Percentiles rank a stretch among this genome's conserved stretches.
These are phyloP conservation scores for Pythium utonaiense DNA, from an alignment of 352 stramenopile species.

Conservation along the genomic window DNA sequence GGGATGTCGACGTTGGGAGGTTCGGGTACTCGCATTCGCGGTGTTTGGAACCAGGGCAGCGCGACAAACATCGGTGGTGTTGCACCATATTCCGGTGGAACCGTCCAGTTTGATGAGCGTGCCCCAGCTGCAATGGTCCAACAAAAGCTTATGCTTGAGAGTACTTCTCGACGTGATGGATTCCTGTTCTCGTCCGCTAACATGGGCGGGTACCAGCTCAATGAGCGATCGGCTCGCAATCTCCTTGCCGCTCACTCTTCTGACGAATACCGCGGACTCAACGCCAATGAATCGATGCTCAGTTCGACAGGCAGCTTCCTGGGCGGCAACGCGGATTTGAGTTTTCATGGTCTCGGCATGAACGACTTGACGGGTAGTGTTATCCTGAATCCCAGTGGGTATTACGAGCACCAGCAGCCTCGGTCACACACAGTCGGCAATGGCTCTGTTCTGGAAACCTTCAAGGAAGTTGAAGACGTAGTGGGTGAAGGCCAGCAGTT, in stretches of 20 bases:
- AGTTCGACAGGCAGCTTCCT: conserved; percentile 21
- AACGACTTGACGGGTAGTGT: conserved; percentile 56
- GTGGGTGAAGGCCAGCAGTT: conserved; percentile 66
- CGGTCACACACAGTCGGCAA: neutral
- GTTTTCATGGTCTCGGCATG: conserved; percentile 18
- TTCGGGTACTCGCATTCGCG: conserved; percentile 1
- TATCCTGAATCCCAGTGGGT: conserved; percentile 57
- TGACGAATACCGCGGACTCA: neutral
- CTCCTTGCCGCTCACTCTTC: neutral
- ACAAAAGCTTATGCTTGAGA: conserved; percentile 22
- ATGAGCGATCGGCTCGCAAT: neutral
- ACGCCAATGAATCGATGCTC: conserved; percentile 20
- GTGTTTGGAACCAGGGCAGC: conserved; percentile 19
- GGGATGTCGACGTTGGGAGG: neutral
- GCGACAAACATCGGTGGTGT: conserved; percentile 10
- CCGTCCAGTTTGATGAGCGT: conserved; percentile 23
- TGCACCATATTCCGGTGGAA: conserved; percentile 6
- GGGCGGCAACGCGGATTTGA: conserved; percentile 28
- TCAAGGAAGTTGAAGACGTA: conserved; percentile 46
- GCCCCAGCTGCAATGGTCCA: conserved; percentile 14
- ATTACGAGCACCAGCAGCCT: conserved; percentile 55
- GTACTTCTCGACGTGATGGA: conserved; percentile 4
- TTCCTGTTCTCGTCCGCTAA: conserved; percentile 11
- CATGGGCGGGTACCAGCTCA: conserved; percentile 2
- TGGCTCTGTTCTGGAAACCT: conserved; percentile 60